phyloP scores from a whole-genome alignment of 306 rosid species.

The Rosa chinensis region DNA sequence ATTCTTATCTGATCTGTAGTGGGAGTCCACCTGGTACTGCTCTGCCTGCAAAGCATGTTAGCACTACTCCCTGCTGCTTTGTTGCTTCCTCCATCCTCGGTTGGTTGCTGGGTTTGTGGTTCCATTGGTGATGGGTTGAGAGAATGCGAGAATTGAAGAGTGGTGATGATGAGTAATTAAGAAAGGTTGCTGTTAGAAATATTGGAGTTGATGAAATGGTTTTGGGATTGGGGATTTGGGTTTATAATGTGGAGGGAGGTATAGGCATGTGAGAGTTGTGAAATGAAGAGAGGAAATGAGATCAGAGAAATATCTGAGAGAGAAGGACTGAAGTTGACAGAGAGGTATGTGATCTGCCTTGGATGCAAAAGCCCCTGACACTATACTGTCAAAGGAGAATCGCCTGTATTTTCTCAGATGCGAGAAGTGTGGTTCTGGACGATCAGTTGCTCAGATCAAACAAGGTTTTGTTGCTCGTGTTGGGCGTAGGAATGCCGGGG shows the following conservation, averaged over 20 bases:
- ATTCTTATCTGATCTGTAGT: conserved; percentile 90
- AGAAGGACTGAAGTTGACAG: conserved; percentile 93
- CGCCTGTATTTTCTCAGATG: no score
- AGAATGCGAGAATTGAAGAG: not conserved
- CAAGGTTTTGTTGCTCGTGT: conserved; percentile 99
- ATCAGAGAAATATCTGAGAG: conserved; percentile 75
- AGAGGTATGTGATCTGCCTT: conserved; percentile 1
- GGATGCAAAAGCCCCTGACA: no score
- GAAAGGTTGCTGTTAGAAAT: not conserved
- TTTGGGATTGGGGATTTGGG: conserved; percentile 27
- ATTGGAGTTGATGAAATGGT: conserved; percentile 29
- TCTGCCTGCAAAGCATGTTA: conserved; percentile 59
- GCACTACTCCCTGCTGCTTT: conserved; percentile 36
- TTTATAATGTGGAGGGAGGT: conserved; percentile 9
- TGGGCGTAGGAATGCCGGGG: conserved; percentile 67
- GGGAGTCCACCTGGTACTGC: conserved; percentile 92
- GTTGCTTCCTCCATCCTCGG: conserved; percentile 35
- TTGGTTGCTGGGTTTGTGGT: conserved; percentile 16
- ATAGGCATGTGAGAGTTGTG: not conserved
- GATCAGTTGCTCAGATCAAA: conserved; percentile 93
- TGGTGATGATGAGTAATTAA: not conserved
- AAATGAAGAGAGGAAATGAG: conserved; percentile 42
- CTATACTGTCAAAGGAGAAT: no score
- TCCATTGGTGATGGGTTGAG: conserved; percentile 18
- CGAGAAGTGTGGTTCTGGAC: conserved; percentile 79